These are phyloP conservation scores for Exophiala alcalophila DNA, from an alignment of 2,329 filamentous ascomycete genomes.

Conservation along the genomic window DNA sequence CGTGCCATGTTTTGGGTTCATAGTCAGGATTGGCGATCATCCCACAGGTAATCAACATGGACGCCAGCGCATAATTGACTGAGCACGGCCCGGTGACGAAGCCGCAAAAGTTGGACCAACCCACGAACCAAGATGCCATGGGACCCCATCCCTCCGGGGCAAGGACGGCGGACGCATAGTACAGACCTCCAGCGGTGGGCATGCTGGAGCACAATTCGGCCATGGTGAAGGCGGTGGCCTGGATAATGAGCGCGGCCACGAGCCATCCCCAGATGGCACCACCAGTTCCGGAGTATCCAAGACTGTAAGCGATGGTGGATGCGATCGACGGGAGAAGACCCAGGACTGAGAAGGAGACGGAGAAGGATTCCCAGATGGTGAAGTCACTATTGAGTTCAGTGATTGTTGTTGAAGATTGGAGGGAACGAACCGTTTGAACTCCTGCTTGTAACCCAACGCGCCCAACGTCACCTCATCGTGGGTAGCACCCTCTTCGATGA, in stretches of 20 bases:
- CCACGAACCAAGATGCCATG: conserved; percentile 31
- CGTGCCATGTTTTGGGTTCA: conserved; percentile 35
- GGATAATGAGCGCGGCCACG: conserved; percentile 34
- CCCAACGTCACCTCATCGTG: conserved; percentile 43
- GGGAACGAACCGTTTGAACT: conserved; percentile 30
- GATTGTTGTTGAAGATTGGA: neutral
- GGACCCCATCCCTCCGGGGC: conserved; percentile 35
- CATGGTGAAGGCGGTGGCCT: conserved; percentile 37
- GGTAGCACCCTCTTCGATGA: conserved; percentile 30
- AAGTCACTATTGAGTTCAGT: conserved; percentile 30
- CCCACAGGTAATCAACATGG: conserved; percentile 37
- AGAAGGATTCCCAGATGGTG: conserved; percentile 36
- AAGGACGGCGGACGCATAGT: conserved; percentile 35
- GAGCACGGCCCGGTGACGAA: conserved; percentile 34
- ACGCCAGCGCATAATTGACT: conserved; percentile 37
- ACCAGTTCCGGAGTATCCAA: conserved; percentile 36
- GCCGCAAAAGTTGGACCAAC: conserved; percentile 35
- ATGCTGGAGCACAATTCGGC: conserved; percentile 38
- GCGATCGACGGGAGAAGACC: conserved; percentile 41
- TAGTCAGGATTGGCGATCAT: conserved; percentile 37
- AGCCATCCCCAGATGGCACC: conserved; percentile 37
- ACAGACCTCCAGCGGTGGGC: conserved; percentile 37
- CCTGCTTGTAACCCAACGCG: conserved; percentile 40
- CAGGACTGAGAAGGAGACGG: conserved; percentile 37
- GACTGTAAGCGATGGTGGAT: conserved; percentile 37